Evolutionary conservation across 2,329 filamentous ascomycete genomes (phyloP).

Genomic region (Penicillium decumbens): DNA sequence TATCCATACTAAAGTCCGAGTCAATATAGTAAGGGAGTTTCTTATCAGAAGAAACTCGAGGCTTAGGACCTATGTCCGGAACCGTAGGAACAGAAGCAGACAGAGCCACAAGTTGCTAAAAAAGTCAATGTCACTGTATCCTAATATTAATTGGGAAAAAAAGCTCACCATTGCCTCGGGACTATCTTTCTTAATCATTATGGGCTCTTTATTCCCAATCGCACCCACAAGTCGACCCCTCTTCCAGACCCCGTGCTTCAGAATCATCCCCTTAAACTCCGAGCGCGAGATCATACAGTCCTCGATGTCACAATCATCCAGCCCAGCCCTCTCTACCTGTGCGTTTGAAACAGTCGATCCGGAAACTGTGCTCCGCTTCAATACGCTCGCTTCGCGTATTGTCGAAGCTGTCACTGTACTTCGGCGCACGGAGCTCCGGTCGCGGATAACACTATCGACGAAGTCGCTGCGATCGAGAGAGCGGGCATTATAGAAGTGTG

Average conservation of each 20-base stretch:
- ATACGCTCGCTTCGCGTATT: slow-evolving; percentile 5
- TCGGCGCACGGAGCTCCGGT: slow-evolving; percentile 8
- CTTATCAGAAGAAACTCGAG: background rate
- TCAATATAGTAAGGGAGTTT: background rate
- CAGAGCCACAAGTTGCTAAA: background rate
- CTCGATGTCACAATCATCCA: slow-evolving; percentile 22
- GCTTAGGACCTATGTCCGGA: background rate
- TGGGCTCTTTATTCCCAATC: slow-evolving; percentile 12
- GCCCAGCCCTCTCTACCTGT: slow-evolving; percentile 6
- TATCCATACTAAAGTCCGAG: background rate
- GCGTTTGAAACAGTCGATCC: slow-evolving; percentile 7
- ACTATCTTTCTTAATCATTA: slow-evolving; percentile 7
- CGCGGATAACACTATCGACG: slow-evolving; percentile 13
- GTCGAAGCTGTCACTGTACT: slow-evolving; percentile 13
- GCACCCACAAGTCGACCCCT: slow-evolving; percentile 22
- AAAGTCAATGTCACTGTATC: background rate
- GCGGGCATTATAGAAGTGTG: slow-evolving; percentile 11
- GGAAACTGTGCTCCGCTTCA: slow-evolving; percentile 15
- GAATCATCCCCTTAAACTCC: slow-evolving; percentile 21
- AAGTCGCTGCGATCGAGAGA: slow-evolving; percentile 15
- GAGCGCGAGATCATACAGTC: slow-evolving; percentile 20
- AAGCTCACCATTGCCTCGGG: background rate
- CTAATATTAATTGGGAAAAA: background rate
- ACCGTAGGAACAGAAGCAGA: background rate
- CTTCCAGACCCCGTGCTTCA: slow-evolving; percentile 27